phyloP scores from a whole-genome alignment of 202 grass and related monocot species.

The Miscanthus sacchariflorus region DNA sequence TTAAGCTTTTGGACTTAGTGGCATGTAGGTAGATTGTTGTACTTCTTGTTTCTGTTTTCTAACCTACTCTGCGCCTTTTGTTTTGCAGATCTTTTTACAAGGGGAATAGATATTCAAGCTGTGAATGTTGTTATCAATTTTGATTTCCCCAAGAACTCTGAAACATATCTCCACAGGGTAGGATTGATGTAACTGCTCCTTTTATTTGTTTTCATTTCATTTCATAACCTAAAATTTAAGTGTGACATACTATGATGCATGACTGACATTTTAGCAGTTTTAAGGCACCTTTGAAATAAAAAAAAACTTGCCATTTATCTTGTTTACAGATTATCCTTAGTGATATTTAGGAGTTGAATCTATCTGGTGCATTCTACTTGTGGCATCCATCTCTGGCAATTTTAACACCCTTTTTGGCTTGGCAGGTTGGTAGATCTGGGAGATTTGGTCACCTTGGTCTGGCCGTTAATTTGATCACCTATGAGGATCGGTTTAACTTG shows the following conservation, averaged over 20 bases:
- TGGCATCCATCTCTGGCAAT: conserved; percentile 14
- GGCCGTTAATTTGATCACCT: conserved; percentile 96
- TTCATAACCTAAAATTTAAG: neutral
- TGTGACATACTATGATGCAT: conserved; percentile 8
- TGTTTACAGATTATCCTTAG: conserved; percentile 14
- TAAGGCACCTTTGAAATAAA: neutral
- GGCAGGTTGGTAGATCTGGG: conserved; percentile 92
- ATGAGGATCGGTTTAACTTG: conserved; percentile 96
- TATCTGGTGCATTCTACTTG: neutral
- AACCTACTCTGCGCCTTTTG: conserved; percentile 31
- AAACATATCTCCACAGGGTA: conserved; percentile 99
- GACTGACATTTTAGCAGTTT: neutral
- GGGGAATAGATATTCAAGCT: conserved; percentile 99
- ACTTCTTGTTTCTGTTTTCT: conserved; percentile 24
- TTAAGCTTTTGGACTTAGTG: conserved; percentile 31
- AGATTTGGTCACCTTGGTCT: conserved; percentile 96
- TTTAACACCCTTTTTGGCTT: conserved; percentile 19
- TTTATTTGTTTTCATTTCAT: conserved; percentile 28
- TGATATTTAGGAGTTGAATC: conserved; percentile 2
- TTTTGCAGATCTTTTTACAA: conserved; percentile 96
- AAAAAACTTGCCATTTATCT: neutral
- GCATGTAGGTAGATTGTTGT: neutral
- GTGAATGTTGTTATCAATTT: conserved; percentile 99
- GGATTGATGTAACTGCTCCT: conserved; percentile 26
- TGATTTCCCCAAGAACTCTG: conserved; percentile 96